Base-by-base conservation (phyloP, 2,329 filamentous ascomycete species). In the Dactylellina leptospora region DNA sequence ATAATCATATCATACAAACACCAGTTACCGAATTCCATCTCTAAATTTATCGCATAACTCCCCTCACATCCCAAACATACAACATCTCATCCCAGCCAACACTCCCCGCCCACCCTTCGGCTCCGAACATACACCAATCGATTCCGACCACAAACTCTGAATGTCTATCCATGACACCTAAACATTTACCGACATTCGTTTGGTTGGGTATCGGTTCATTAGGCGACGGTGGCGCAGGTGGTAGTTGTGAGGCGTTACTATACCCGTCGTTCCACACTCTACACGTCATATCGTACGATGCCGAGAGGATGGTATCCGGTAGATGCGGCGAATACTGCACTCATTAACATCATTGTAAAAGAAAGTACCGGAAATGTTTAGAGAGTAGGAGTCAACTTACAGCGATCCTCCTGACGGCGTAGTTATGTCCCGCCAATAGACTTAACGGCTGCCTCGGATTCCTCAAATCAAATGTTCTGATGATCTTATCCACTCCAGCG, bases 211-310 rank as follows among this genome's bases (percentile, higher is more conserved):
- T 28, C 40, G 16, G 40, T 6, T 48, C 77, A 77, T 61, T 80
- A 78, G 71, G 79, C 13, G 51, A 42, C 70, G 28, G 79, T 78
- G 48, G 75, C 76, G 2, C 79, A 77, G 16, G 83, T 82, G 74
- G 83, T 81, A 3, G 82, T 81, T 27, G 71, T 80, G 74, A 42
- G 3, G 20, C 13, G 2, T 4, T 36, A 13, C 40, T 50, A 33
- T 83, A 86, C n/a, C 87, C 90, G 78, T 97, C 95, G 9, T 88
- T 92, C 95, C 95, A 99, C 53, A 97, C 84, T 28, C 95, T 86
- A 75, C 95, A 96, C 4, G 91, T 96, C 95, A 99, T 99, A 81
- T 99, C 95, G 80, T 99, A 99, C 78, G 92, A 95, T 1, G 91
- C 93, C 76, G 88, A 95, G 42, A 96, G 84, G 42, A 99, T 81